phyloP scores from a whole-genome alignment of 805 yeast genomes.

The Pichia ethanolica region DNA sequence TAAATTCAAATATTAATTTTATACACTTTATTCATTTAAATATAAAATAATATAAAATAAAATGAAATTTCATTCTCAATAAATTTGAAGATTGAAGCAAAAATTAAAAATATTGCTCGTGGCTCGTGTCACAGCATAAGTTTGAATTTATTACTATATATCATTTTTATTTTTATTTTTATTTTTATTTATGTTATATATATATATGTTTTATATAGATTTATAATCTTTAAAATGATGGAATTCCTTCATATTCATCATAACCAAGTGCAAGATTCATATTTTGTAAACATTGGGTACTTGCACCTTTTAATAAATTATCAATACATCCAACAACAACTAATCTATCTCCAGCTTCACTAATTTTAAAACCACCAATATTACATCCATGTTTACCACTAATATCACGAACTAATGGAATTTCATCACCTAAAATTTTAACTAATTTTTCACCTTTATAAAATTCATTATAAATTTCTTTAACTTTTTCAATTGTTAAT shows the following conservation, averaged over 20 bases:
- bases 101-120: no score
- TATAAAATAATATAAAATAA: no score
- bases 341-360: slow-evolving; percentile 79
- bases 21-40: no score
- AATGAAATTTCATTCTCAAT: no score
- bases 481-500: slow-evolving; percentile 71
- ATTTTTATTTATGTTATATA: no score
- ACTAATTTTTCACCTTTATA: slow-evolving; percentile 83
- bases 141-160: no score
- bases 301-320: slow-evolving; percentile 94
- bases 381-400: slow-evolving; percentile 92
- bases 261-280: slow-evolving; percentile 85
- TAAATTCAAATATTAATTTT: no score
- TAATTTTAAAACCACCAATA: slow-evolving; percentile 93
- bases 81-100: no score
- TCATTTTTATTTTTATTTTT: no score
- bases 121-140: no score
- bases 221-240: slow-evolving; percentile 26
- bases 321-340: slow-evolving; percentile 95
- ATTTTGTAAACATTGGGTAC: slow-evolving; percentile 96
- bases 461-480: slow-evolving; percentile 79
- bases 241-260: slow-evolving; percentile 94
- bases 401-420: slow-evolving; percentile 87
- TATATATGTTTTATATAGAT: background rate
- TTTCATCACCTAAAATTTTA: slow-evolving; percentile 83